Conservation (phyloP, 768 basidiomycete genomes). For the Suillus occidentalis region DNA sequence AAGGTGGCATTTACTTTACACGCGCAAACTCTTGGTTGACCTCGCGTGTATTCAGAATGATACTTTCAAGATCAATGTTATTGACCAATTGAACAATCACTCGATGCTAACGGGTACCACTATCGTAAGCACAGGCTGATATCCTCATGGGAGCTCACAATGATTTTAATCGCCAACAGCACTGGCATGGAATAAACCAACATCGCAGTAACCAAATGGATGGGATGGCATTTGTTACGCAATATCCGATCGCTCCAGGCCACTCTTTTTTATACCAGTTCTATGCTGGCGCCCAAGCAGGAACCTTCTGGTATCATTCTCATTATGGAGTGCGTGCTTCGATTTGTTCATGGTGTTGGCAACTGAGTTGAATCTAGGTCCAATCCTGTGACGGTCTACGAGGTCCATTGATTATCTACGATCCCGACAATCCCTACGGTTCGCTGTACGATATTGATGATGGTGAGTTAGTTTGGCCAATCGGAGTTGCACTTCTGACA, state of each 20-base stretch:
- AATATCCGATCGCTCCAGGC: neutral
- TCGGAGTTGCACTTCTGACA: neutral
- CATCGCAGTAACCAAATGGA: neutral
- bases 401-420: constrained; percentile 49
- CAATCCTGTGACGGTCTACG: constrained; percentile 60
- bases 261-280: neutral
- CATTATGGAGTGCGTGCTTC: neutral
- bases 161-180: neutral
- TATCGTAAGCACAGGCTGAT: neutral
- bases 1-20: neutral
- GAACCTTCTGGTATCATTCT: neutral
- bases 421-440: constrained; percentile 20
- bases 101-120: neutral
- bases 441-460: neutral
- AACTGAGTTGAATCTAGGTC: constrained; percentile 5
- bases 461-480: neutral
- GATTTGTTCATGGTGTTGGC: neutral
- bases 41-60: neutral
- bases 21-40: neutral
- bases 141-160: neutral
- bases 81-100: neutral
- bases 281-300: neutral
- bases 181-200: neutral
- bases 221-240: neutral
- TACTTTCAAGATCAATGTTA: neutral